Evolutionary conservation across 2,329 filamentous ascomycete species (phyloP), one percentile per base, ranked within the genome.

Genomic region (Aspergillus costaricaensis): DNA sequence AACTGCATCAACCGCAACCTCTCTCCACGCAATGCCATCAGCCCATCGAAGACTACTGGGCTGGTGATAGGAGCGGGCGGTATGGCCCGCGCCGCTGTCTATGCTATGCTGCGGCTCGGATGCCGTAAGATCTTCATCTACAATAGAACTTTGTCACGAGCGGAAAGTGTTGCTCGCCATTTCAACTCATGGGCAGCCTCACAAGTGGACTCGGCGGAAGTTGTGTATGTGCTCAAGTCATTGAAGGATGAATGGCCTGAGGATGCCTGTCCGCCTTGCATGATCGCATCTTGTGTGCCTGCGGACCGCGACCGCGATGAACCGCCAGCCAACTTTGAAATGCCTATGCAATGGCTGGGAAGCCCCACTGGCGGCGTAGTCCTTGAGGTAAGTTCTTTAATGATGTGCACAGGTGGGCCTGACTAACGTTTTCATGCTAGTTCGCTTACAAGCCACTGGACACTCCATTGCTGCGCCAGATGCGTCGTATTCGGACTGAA

Each of bases 81-180:
- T 6, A 93, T 93, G 90, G 90, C 89, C 8, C 83, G 91, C 61
- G 89, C 90, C 3, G 88, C 90, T 2, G 85, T 91, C 2, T 94
- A 94, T 67, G 87, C 90, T 1, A 87, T 94, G 84, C 81, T 93
- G 23, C 89, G 91, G 67, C 81, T 93, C 7, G 91, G 90, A 3
- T 90, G 92, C 52, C 86, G 86, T 61, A 90, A 90, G 65, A 89
- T 94, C 51, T 87, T 89, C 65, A 84, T 94, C 21, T 88, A 85
- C 72, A 93, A 94, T 68, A 83, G 91, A 27, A 92, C 89, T 0
- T 63, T 82, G 2, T 79, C 81, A n/a, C 88, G 88, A 54, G 89
- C 90, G 0, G 81, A 87, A 57, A 86, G 83, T 39, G 81, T 93
- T 0, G 89, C 88, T 1, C 77, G 79, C 0, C 90, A 93, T 69